Percentiles rank a stretch among this genome's conserved stretches.
Conservation (phyloP, 2,329 filamentous ascomycete species). For the Stagonosporopsis vannaccii region DNA sequence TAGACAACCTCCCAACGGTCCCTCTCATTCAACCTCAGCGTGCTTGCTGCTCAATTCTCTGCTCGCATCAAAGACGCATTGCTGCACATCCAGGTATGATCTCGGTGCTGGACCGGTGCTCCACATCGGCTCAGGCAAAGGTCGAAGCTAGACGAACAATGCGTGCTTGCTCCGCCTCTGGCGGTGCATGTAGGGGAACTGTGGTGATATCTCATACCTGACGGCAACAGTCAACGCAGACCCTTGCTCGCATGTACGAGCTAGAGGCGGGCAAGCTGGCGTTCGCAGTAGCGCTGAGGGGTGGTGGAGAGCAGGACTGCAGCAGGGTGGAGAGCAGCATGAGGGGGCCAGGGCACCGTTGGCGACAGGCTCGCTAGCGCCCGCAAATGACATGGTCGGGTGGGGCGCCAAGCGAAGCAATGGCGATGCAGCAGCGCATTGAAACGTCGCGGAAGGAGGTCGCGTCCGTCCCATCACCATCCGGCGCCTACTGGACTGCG, state of each 20-base stretch:
- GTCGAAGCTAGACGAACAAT: too few species aligned
- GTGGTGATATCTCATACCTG: too few species aligned
- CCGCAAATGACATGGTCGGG: constrained; percentile 15
- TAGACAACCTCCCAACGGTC: too few species aligned
- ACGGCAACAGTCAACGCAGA: neutral
- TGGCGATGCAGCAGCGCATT: constrained; percentile 19
- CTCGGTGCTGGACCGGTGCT: too few species aligned
- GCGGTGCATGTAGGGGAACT: too few species aligned
- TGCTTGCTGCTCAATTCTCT: too few species aligned
- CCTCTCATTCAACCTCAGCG: too few species aligned
- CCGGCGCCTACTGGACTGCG: constrained; percentile 13
- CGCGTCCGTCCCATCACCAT: constrained; percentile 11
- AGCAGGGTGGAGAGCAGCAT: constrained; percentile 16
- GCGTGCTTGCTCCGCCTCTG: too few species aligned
- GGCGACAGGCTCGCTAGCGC: constrained; percentile 7
- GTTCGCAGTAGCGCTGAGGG: constrained; percentile 19
- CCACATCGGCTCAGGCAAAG: too few species aligned
- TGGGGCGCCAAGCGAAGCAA: constrained; percentile 11
- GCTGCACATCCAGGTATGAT: too few species aligned
- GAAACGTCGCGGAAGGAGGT: constrained; percentile 19
- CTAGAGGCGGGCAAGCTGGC: constrained; percentile 14
- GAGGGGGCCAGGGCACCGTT: constrained; percentile 11
- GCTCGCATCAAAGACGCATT: too few species aligned
- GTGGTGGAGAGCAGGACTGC: too few species aligned
- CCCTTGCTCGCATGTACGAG: neutral